Evolutionary conservation across 495 filamentous ascomycete species (phyloP).

Genomic region (Penicillium lagena): DNA sequence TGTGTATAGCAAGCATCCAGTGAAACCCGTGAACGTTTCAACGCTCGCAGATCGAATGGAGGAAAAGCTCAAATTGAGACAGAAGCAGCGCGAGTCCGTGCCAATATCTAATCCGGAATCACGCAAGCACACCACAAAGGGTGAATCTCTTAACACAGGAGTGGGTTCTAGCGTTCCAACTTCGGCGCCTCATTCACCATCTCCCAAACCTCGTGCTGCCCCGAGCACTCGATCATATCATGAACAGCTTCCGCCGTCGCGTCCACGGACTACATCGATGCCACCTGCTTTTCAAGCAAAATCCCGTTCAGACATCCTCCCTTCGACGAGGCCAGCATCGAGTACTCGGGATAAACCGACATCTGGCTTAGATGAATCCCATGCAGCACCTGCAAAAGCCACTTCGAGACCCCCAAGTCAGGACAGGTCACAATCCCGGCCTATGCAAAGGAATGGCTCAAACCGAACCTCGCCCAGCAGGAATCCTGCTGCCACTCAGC

Average conservation of each 20-base stretch:
- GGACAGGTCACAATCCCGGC: slow-evolving; percentile 9
- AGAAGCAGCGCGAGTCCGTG: slow-evolving; percentile 18
- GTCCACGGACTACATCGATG: slow-evolving; percentile 6
- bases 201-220: slow-evolving; percentile 1
- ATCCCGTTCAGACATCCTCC: not conserved
- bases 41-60: slow-evolving; percentile 32
- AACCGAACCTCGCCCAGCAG: slow-evolving; percentile 8
- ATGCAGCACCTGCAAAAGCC: not conserved
- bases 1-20: not conserved
- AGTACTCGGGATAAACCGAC: slow-evolving; percentile 4
- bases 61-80: slow-evolving; percentile 27
- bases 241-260: not conserved
- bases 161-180: not conserved
- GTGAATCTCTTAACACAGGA: slow-evolving; percentile 1
- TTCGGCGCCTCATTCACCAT: slow-evolving; percentile 2
- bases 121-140: not conserved
- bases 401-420: slow-evolving; percentile 1
- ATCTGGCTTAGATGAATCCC: slow-evolving; percentile 5
- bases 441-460: not conserved
- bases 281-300: not conserved
- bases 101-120: slow-evolving; percentile 12
- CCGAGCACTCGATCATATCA: not conserved
- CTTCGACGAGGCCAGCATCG: slow-evolving; percentile 8
- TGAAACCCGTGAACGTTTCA: too few species aligned
- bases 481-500: slow-evolving; percentile 9